phyloP scores from a whole-genome alignment of 1,139 yeast species.

The Saccharomycopsis phalli region DNA sequence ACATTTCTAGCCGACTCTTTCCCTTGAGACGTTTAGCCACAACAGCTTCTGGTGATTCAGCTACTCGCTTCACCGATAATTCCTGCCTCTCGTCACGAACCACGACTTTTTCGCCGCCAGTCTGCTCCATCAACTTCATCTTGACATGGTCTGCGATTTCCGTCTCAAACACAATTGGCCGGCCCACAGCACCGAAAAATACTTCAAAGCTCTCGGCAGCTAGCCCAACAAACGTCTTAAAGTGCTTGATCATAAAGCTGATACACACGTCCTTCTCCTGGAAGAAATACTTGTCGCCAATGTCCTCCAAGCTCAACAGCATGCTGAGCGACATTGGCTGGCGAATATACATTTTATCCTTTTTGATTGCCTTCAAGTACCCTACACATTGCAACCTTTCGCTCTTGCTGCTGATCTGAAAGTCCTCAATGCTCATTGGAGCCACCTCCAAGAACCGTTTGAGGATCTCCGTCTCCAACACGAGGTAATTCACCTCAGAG shows the following conservation, averaged over 20 bases:
- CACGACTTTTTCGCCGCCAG: not conserved
- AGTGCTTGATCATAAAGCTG: constrained; percentile 16
- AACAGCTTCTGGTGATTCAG: not conserved
- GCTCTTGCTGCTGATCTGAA: constrained; percentile 14
- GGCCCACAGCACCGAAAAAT: constrained; percentile 12
- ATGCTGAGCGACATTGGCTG: constrained; percentile 20
- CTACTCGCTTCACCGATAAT: not conserved
- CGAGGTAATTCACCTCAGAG: too few relatives aligned
- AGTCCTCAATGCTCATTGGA: constrained; percentile 17
- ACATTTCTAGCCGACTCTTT: not conserved
- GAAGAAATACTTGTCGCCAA: not conserved
- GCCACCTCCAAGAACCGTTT: constrained; percentile 17
- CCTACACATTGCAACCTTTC: constrained; percentile 13
- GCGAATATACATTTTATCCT: constrained; percentile 18
- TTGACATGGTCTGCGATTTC: not conserved
- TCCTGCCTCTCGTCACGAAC: not conserved
- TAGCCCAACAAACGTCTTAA: constrained; percentile 8
- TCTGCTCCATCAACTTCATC: not conserved
- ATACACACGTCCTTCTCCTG: constrained; percentile 1
- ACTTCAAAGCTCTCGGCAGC: constrained; percentile 10
- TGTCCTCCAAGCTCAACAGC: constrained; percentile 10
- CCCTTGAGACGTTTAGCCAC: not conserved
- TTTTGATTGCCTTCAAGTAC: constrained; percentile 18
- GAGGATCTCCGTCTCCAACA: constrained; percentile 12
- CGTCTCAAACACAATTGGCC: constrained; percentile 16